These are phyloP conservation scores for Boletus sp. DNA, from an alignment of 768 basidiomycete species.

Conservation along the genomic window DNA sequence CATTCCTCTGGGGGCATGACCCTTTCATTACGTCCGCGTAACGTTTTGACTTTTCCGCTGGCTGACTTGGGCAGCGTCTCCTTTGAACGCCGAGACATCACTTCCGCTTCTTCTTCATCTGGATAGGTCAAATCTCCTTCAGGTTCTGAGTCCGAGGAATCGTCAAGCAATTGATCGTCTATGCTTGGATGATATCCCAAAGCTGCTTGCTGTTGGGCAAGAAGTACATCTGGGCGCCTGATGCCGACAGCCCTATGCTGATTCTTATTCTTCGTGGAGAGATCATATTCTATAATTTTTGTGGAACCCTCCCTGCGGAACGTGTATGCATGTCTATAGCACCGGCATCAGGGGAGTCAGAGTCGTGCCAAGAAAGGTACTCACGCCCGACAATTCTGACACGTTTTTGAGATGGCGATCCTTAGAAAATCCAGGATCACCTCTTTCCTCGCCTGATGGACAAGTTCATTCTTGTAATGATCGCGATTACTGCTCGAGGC, in stretches of 20 bases:
- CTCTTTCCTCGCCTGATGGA: conserved; percentile 83
- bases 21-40: conserved; percentile 83
- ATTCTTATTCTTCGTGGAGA: conserved; percentile 74
- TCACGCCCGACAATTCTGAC: conserved; percentile 84
- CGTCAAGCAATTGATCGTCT: conserved; percentile 31
- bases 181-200: conserved; percentile 24
- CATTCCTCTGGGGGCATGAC: conserved; percentile 90
- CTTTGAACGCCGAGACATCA: conserved; percentile 26
- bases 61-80: conserved; percentile 61
- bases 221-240: conserved; percentile 75
- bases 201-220: conserved; percentile 37
- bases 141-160: conserved; percentile 48
- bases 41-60: conserved; percentile 72
- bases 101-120: conserved; percentile 50
- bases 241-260: conserved; percentile 48
- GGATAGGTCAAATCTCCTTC: conserved; percentile 45
- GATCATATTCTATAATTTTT: conserved; percentile 92
- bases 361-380: conserved; percentile 30
- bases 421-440: conserved; percentile 80
- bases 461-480: conserved; percentile 82
- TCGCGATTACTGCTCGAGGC: conserved; percentile 64
- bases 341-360: conserved; percentile 5
- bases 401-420: conserved; percentile 63
- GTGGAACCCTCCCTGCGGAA: conserved; percentile 92
- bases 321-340: conserved; percentile 69